Evolutionary conservation across 305 asterid genomes (phyloP), one percentile per base, ranked within the genome.

Genomic region (Fraxinus floribunda): DNA sequence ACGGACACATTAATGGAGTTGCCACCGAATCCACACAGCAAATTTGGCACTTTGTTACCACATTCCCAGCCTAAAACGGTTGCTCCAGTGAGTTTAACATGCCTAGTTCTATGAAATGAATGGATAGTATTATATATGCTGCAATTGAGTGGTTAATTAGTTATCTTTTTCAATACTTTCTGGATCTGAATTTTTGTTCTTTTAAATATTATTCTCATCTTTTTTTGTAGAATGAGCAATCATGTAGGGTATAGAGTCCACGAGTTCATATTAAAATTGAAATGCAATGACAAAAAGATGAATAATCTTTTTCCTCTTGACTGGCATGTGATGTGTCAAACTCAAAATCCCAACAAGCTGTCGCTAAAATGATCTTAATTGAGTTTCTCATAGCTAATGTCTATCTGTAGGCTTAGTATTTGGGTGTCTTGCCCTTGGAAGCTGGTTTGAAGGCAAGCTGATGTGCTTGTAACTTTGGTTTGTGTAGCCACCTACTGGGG

Each of bases 21-120:
- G 44, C 87, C 89, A n/a, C 80, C 79, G 0, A 35, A 82, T 71
- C 82, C 86, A 1, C 74, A 76, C n/a, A 49, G 79, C 77, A 84
- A 71, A 24, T 11, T 72, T 22, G 71, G 82, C 75, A 55, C 41
- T 29, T 46, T 52, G 5, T 22, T 32, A 46, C 60, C 75, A 68
- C 57, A 76, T 62, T 75, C 79, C 0, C 76, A 20, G 24, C 70
- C 85, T n/a, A 88, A 36, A 4, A 83, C 78, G 2, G 83, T 57
- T 83, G 79, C 81, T 77, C 85, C 82, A 35, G 98, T 92, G 88
- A 91, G 98, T 90, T 86, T 84, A 74, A 64, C 64, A 38, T 72
- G 18, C 36, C 38, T 29, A 26, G 18, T 3, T 68, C 36, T 29
- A 5, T 26, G 36, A 68, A 13, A 3, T 68, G 13, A 4, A 26